Percentiles rank a stretch among this genome's conserved stretches.
phyloP scores from a whole-genome alignment of 1,139 yeast genomes.

The Pichia sp. region DNA sequence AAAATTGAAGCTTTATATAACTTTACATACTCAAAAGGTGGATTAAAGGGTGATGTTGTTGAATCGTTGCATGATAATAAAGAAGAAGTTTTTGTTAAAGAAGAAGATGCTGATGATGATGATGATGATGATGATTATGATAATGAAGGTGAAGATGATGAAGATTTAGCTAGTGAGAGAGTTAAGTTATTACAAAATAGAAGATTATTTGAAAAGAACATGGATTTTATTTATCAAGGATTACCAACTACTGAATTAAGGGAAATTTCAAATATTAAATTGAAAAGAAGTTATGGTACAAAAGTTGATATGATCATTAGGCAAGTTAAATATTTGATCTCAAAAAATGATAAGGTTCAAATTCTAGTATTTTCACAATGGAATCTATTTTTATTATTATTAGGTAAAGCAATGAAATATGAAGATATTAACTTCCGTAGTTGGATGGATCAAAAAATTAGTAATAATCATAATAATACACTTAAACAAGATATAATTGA shows the following conservation, averaged over 20 bases:
- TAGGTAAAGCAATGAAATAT: slow-evolving; percentile 60
- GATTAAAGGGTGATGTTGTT: slow-evolving; percentile 43
- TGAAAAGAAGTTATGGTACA: slow-evolving; percentile 51
- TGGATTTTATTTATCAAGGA: slow-evolving; percentile 45
- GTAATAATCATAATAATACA: slow-evolving; percentile 5
- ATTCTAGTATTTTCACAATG: slow-evolving; percentile 86
- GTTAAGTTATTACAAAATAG: slow-evolving; percentile 15
- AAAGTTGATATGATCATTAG: slow-evolving; percentile 78
- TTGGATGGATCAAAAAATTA: slow-evolving; percentile 14
- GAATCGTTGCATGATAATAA: slow-evolving; percentile 22
- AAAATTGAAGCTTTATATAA: slow-evolving; percentile 46
- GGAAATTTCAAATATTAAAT: slow-evolving; percentile 40
- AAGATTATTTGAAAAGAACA: slow-evolving; percentile 24
- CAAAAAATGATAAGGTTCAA: slow-evolving; percentile 59
- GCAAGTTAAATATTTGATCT: slow-evolving; percentile 58
- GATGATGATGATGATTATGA: not conserved
- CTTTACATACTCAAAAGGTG: slow-evolving; percentile 43
- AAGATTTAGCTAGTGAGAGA: slow-evolving; percentile 9
- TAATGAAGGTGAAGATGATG: slow-evolving; percentile 4
- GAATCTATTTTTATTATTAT: slow-evolving; percentile 62
- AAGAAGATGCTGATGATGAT: not conserved
- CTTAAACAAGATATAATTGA: slow-evolving; percentile 43
- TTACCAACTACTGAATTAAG: slow-evolving; percentile 36
- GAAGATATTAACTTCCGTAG: slow-evolving; percentile 48
- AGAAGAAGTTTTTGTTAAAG: not conserved